A percentile compares a stretch with the other conserved stretches of the same genome.
phyloP scores from a whole-genome alignment of 495 filamentous ascomycete species.

The Chaetomium tenue region DNA sequence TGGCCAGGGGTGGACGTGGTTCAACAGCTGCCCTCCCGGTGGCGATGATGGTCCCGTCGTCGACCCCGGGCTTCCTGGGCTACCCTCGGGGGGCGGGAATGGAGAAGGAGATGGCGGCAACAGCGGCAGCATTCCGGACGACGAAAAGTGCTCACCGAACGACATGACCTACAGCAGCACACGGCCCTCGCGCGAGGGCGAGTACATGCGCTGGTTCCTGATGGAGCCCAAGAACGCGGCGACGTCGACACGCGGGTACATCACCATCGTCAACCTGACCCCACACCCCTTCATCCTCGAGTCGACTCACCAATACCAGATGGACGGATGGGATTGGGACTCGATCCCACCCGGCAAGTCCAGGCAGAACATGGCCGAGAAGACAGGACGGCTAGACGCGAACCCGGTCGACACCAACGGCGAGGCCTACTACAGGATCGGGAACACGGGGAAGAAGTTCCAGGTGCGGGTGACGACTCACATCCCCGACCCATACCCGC shows the following conservation, averaged over 20 bases:
- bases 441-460: constrained; percentile 13
- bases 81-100: too few species aligned
- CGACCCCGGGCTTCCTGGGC: background rate
- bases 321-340: constrained; percentile 6
- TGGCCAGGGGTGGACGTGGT: constrained; percentile 18
- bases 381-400: background rate
- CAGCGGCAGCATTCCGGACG: too few species aligned
- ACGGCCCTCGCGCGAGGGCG: too few species aligned
- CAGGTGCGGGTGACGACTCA: constrained; percentile 6
- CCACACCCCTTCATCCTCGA: background rate
- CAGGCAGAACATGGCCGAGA: background rate
- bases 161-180: too few species aligned
- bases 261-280: constrained; percentile 9
- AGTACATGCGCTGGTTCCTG: too few species aligned
- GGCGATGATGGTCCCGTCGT: constrained; percentile 8
- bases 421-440: constrained; percentile 8
- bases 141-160: too few species aligned
- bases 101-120: too few species aligned
- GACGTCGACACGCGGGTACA: background rate
- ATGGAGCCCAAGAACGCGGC: too few species aligned
- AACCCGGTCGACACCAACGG: constrained; percentile 13
- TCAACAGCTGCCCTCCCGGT: constrained; percentile 13
- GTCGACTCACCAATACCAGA: background rate
- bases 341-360: constrained; percentile 10
- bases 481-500: background rate